Evolutionary conservation across 2,329 filamentous ascomycete genomes (phyloP), one percentile per base, ranked within the genome.

Genomic region (Conoideocrella luteorostrata): DNA sequence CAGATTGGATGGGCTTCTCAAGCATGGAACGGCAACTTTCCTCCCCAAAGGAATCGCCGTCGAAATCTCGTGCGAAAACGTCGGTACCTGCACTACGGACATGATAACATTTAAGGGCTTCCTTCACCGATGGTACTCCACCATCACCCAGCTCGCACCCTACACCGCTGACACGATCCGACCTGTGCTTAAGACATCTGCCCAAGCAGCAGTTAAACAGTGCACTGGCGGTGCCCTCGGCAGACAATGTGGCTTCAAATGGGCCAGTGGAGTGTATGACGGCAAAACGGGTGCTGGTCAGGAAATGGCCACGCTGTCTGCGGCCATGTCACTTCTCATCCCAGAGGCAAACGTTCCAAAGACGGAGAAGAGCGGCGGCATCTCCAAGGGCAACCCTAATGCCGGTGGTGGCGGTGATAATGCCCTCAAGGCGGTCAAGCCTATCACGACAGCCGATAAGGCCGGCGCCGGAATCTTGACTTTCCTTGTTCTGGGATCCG

Each of bases 61-160:
- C 35, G 82, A 86, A 56, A 62, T 72, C 15, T 70, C 78, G 5
- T 87, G 83, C 61, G 80, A 84, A 51, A 53, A 55, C 33, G 63
- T 66, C 5, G 55, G 54, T 26, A 74, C 66, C 4, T 86, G 83
- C 64, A 77, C 77, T 50, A 72, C 71, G 34, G 83, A 86, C 51
- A 79, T 84, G 63, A 64, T 74, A 45, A 74, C 75, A 5, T 84
- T 81, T 69, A 82, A 83, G 54, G 79, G 77, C 12, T 74, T 79
- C 39, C 61, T 83, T 18, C 67, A 74, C 28, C 70, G 74, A 18
- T 80, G 76, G 72, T 70, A 82, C 51, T 71, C 72, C 7, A 64
- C 70, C 34, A 68, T 72, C 3, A 69, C 71, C 3, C 66, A 77
- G 47, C 52, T 82, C 23, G 76, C 77, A 1, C 78, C 80, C 1